These are phyloP conservation scores for Diaporthe helianthi DNA, from an alignment of 2,329 filamentous ascomycete genomes.

Conservation along the genomic window DNA sequence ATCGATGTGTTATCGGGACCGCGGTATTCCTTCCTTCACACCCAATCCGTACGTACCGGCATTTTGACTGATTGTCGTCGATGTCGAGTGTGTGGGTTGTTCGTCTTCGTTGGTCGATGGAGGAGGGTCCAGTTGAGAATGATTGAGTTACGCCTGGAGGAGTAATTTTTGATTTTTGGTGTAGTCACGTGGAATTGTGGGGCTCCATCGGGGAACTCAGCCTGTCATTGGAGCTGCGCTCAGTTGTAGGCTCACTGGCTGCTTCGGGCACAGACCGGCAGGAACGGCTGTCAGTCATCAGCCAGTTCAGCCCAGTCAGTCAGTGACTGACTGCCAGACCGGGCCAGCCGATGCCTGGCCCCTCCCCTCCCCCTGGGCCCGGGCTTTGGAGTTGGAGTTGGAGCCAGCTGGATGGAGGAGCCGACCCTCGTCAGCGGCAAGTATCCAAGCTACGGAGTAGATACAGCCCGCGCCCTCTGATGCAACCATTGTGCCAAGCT, in stretches of 20 bases:
- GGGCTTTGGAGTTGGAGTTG: constrained; percentile 17
- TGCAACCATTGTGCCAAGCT: constrained; percentile 33
- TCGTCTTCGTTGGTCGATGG: constrained; percentile 38
- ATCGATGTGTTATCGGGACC: neutral
- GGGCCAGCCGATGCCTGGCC: constrained; percentile 8
- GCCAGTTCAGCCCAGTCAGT: neutral
- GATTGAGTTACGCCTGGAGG: neutral
- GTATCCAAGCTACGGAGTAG: constrained; percentile 18
- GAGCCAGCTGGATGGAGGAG: constrained; percentile 25
- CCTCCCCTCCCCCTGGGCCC: constrained; percentile 11
- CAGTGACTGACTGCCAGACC: neutral
- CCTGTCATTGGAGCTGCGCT: neutral
- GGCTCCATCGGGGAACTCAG: neutral
- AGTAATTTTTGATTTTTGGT: constrained; percentile 21
- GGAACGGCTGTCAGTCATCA: neutral
- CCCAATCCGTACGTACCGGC: constrained; percentile 44
- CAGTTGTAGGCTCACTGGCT: neutral
- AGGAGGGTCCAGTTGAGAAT: constrained; percentile 28
- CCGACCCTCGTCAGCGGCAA: constrained; percentile 10
- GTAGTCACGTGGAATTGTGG: constrained; percentile 21
- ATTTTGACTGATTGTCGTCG: constrained; percentile 48
- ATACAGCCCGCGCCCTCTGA: constrained; percentile 31
- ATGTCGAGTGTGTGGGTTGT: constrained; percentile 38
- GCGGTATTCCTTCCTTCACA: neutral
- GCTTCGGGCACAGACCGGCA: neutral